A percentile compares a stretch with the other conserved stretches of the same genome.
phyloP scores from a whole-genome alignment of 73 alveolate species.

The Paramecium biaurelia region DNA sequence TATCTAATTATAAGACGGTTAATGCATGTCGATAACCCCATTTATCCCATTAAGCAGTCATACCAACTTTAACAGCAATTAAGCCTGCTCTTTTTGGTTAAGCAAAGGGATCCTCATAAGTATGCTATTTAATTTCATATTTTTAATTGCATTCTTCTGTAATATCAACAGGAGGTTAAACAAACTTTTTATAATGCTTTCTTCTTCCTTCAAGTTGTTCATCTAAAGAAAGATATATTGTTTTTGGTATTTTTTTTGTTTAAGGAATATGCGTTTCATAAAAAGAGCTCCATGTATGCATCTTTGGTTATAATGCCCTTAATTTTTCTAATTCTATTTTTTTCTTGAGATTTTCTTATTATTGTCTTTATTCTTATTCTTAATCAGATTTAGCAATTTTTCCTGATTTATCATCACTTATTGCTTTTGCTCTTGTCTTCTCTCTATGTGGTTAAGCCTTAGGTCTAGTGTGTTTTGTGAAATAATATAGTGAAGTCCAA shows the following conservation, averaged over 20 bases:
- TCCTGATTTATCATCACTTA: slow-evolving; percentile 50
- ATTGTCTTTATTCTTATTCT: slow-evolving; percentile 8
- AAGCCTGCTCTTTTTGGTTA: slow-evolving; percentile 73
- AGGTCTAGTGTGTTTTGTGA: slow-evolving; percentile 34
- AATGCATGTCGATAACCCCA: slow-evolving; percentile 85
- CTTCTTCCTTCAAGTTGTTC: background rate
- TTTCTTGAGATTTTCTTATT: background rate
- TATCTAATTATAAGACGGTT: slow-evolving; percentile 82
- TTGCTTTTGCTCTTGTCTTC: slow-evolving; percentile 42
- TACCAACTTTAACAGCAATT: slow-evolving; percentile 81
- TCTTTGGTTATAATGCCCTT: slow-evolving; percentile 29
- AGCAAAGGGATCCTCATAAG: slow-evolving; percentile 33
- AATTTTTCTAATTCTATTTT: slow-evolving; percentile 47
- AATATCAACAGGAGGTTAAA: background rate
- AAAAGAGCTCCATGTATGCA: slow-evolving; percentile 18
- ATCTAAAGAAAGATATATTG: background rate
- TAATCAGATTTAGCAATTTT: slow-evolving; percentile 41
- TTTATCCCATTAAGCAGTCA: slow-evolving; percentile 84
- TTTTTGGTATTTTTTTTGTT: background rate
- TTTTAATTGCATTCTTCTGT: background rate
- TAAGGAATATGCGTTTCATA: slow-evolving; percentile 14
- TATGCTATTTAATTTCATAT: slow-evolving; percentile 11
- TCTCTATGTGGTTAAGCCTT: background rate
- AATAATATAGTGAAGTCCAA: background rate
- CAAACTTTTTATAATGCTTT: background rate